Evolutionary conservation across 2,329 filamentous ascomycete genomes (phyloP).

Genomic region (Claviceps arundinis): DNA sequence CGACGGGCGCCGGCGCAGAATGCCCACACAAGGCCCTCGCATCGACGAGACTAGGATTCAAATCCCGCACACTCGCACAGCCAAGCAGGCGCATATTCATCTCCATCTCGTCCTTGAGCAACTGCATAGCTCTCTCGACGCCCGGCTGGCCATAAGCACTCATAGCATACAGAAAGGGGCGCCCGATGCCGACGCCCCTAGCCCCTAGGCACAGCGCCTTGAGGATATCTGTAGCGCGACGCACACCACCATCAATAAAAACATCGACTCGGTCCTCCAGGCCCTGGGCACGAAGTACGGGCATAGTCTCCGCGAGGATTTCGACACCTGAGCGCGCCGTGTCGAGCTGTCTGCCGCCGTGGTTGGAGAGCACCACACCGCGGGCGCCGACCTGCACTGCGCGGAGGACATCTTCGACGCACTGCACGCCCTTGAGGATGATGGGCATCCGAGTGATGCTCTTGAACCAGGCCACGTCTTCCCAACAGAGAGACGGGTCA

Average conservation of each 20-base stretch:
- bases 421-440: slow-evolving; percentile 89
- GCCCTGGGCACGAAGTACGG: slow-evolving; percentile 60
- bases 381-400: slow-evolving; percentile 74
- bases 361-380: slow-evolving; percentile 88
- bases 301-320: slow-evolving; percentile 86
- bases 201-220: slow-evolving; percentile 91
- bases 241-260: slow-evolving; percentile 80
- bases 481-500: slow-evolving; percentile 86
- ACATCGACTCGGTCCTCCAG: slow-evolving; percentile 71
- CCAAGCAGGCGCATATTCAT: slow-evolving; percentile 98
- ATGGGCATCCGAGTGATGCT: slow-evolving; percentile 90
- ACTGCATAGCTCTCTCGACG: slow-evolving; percentile 82
- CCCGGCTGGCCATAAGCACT: slow-evolving; percentile 76
- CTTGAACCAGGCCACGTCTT: slow-evolving; percentile 86
- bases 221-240: slow-evolving; percentile 84
- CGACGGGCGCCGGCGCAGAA: slow-evolving; percentile 32
- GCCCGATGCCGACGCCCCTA: slow-evolving; percentile 81
- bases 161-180: slow-evolving; percentile 96
- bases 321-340: slow-evolving; percentile 83
- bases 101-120: slow-evolving; percentile 92
- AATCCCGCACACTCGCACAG: slow-evolving; percentile 56
- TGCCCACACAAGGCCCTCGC: slow-evolving; percentile 51
- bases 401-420: slow-evolving; percentile 83
- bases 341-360: slow-evolving; percentile 88
- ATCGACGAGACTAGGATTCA: slow-evolving; percentile 74